A percentile compares a stretch with the other conserved stretches of the same genome.
Conservation (phyloP, 2,329 filamentous ascomycete genomes). For the Xylaria sp. region DNA sequence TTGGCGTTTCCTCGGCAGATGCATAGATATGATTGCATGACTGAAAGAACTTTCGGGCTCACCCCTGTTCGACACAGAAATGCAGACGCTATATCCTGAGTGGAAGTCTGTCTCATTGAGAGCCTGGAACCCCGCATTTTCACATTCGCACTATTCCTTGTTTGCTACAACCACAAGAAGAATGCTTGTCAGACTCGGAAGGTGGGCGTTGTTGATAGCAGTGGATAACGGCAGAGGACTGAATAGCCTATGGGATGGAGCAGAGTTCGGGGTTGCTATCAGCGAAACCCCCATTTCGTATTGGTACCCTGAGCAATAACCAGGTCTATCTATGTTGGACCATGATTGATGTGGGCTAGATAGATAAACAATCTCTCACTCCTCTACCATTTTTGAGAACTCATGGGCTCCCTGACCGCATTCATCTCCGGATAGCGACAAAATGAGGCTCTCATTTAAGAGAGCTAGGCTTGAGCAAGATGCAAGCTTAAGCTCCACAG, state of each 20-base stretch:
- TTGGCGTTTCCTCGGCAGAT: too few relatives aligned
- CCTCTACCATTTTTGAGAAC: background rate
- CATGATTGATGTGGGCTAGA: background rate
- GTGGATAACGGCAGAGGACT: slow-evolving; percentile 5
- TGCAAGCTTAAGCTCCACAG: slow-evolving; percentile 16
- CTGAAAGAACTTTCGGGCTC: too few relatives aligned
- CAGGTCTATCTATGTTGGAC: background rate
- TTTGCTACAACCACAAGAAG: background rate
- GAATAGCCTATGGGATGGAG: slow-evolving; percentile 16
- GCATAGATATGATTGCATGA: too few relatives aligned
- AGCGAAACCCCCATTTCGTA: slow-evolving; percentile 6
- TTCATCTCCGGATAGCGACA: background rate
- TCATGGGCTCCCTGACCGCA: background rate
- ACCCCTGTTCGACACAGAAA: too few relatives aligned
- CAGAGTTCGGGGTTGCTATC: slow-evolving; percentile 11
- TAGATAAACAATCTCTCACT: slow-evolving; percentile 7
- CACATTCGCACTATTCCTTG: slow-evolving; percentile 2
- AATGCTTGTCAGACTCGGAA: slow-evolving; percentile 28
- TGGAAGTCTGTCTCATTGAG: too few relatives aligned
- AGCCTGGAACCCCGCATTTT: slow-evolving; percentile 22
- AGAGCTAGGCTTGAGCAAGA: slow-evolving; percentile 11
- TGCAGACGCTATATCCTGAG: too few relatives aligned
- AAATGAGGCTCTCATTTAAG: slow-evolving; percentile 20
- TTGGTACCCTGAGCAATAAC: background rate
- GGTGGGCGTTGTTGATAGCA: slow-evolving; percentile 22